phyloP scores from a whole-genome alignment of 768 basidiomycete species.

The Hebeloma cylindrosporum region DNA sequence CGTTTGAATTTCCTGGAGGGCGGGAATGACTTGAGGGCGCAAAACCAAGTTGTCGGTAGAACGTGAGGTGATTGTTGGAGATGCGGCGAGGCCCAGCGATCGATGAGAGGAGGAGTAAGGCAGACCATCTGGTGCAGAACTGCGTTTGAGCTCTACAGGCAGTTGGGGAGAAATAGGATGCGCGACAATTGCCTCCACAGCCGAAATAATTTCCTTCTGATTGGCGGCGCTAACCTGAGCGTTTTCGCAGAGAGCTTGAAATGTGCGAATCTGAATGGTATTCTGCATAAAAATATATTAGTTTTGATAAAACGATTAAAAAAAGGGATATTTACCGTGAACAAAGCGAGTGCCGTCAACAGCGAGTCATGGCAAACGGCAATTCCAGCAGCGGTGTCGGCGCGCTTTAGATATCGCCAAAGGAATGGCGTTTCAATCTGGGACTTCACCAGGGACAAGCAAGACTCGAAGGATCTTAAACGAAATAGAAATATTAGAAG shows the following conservation, averaged over 20 bases:
- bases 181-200: constrained; percentile 8
- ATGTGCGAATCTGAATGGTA: constrained; percentile 27
- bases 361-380: constrained; percentile 51
- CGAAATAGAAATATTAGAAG: constrained; percentile 1
- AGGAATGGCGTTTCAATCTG: constrained; percentile 62
- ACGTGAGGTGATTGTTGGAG: constrained; percentile 14
- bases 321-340: constrained; percentile 14
- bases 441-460: constrained; percentile 36
- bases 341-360: constrained; percentile 47
- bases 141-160: constrained; percentile 11
- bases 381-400: constrained; percentile 52
- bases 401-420: constrained; percentile 65
- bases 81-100: constrained; percentile 14
- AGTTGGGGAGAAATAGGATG: background rate
- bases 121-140: constrained; percentile 21
- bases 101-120: constrained; percentile 15
- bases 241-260: constrained; percentile 25
- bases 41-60: constrained; percentile 19
- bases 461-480: constrained; percentile 25
- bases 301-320: background rate
- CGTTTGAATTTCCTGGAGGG: constrained; percentile 25
- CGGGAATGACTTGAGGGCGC: constrained; percentile 21
- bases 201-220: constrained; percentile 14
- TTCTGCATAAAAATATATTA: constrained; percentile 5
- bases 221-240: constrained; percentile 17